These are phyloP conservation scores for Blastobotrys elegans DNA, from an alignment of 1,139 yeast genomes.

Conservation along the genomic window DNA sequence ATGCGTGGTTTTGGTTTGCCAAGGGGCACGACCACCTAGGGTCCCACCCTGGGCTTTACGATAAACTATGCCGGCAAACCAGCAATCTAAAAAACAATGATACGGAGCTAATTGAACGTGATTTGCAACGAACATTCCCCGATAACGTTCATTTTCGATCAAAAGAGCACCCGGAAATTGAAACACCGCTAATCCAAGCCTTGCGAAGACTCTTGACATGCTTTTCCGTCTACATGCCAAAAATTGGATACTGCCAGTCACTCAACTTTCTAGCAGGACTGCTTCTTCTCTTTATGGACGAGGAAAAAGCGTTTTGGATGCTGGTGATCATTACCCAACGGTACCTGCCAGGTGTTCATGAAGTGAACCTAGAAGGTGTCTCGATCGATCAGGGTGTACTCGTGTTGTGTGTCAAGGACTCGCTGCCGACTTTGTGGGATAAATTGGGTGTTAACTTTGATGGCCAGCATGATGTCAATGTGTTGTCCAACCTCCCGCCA, in stretches of 20 bases:
- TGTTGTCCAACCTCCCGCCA: conserved; percentile 75
- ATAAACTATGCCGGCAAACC: conserved; percentile 56
- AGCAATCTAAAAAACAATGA: conserved; percentile 53
- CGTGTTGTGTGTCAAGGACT: conserved; percentile 79
- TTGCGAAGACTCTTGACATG: conserved; percentile 77
- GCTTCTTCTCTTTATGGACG: conserved; percentile 74
- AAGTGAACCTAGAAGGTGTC: conserved; percentile 85
- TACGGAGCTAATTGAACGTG: conserved; percentile 89
- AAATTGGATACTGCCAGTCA: conserved; percentile 93
- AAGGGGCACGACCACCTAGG: conserved; percentile 75
- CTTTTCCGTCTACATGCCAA: conserved; percentile 82
- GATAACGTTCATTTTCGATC: conserved; percentile 73
- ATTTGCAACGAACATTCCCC: conserved; percentile 88
- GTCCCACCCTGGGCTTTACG: conserved; percentile 69
- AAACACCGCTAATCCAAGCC: conserved; percentile 62
- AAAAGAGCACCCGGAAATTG: conserved; percentile 30
- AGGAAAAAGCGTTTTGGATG: conserved; percentile 94
- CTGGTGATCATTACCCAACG: conserved; percentile 80
- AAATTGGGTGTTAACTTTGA: conserved; percentile 41
- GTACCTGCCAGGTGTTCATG: conserved; percentile 88
- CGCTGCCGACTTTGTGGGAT: conserved; percentile 77
- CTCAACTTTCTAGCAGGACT: conserved; percentile 88
- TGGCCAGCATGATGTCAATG: conserved; percentile 49
- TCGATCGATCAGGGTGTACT: conserved; percentile 93
- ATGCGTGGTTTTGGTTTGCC: conserved; percentile 96